Conservation (phyloP, 208 protist genomes). For the Leishmania martiniquensis region DNA sequence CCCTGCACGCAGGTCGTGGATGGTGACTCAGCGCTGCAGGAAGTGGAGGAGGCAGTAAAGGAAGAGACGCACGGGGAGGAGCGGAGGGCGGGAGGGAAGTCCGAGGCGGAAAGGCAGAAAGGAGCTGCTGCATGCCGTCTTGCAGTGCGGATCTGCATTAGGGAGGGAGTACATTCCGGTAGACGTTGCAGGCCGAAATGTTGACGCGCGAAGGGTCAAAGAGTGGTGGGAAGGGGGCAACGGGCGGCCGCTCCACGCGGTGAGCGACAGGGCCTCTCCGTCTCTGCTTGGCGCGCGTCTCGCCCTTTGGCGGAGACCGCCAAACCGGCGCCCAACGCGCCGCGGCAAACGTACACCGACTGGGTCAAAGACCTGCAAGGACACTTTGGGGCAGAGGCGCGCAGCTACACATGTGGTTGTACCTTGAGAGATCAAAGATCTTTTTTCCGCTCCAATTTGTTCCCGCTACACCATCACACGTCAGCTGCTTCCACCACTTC, state of each 20-base stretch:
- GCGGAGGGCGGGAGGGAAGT: background rate
- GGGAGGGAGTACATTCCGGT: background rate
- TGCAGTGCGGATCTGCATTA: too few relatives aligned
- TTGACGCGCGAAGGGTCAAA: background rate
- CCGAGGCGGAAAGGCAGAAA: background rate
- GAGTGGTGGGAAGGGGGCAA: background rate
- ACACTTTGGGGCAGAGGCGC: background rate
- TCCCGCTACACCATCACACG: slow-evolving; percentile 12
- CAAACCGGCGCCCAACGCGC: background rate
- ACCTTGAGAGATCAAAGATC: too few relatives aligned
- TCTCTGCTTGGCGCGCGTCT: background rate
- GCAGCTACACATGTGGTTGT: background rate
- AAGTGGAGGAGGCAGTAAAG: background rate
- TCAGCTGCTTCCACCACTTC: slow-evolving; percentile 39
- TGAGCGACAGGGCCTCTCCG: background rate
- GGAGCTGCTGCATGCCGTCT: background rate
- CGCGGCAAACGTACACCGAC: background rate
- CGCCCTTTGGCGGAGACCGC: background rate
- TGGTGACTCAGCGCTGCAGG: background rate
- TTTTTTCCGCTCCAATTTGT: background rate
- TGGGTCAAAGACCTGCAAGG: background rate
- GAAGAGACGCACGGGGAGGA: background rate
- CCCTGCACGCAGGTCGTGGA: slow-evolving; percentile 3
- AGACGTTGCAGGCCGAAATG: background rate
- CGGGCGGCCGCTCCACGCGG: background rate